Evolutionary conservation across 2,329 filamentous ascomycete species (phyloP), one percentile per base, ranked within the genome.

Genomic region (Nothomitra cinnamomea): DNA sequence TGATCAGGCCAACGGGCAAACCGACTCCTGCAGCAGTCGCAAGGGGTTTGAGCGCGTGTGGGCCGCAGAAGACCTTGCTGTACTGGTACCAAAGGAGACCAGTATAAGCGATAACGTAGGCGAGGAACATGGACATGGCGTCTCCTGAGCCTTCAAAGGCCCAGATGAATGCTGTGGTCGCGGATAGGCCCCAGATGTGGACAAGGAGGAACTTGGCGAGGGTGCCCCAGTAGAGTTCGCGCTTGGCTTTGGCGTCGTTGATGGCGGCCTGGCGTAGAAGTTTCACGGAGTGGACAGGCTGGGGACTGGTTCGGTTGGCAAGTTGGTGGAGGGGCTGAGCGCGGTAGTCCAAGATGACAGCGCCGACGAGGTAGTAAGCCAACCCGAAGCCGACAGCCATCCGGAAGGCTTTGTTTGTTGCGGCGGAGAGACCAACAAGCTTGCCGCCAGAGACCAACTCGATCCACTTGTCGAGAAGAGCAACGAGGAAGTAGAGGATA

Each of bases 351-450:
- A 79, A 72, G 21, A 76, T 65, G 1, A 78, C 73, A 12, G 76
- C 75, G 24, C 76, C 74, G 22, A 78, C 69, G 17, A 78, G 65
- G 57, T 78, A 79, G 60, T 78, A 79, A 0, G 72, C 72, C 35
- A 79, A 65, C n/a, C 73, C 72, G 57, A 78, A 76, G 1, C 76
- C 75, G 21, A 76, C 69, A 36, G 72, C 68, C 55, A 73, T 64
- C 10, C 72, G 68, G 53, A 68, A 66, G 1, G 66, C 61, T 12
- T 66, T 63, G 41, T 66, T 67, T 24, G 63, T 47, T 15, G 62
- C 60, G 3, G 62, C 57, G 1, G 62, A 62, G 10, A 75, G 61
- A 55, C 71, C 71, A 15, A 70, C 58, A 0, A 70, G 56, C 17
- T 66, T 61, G 17, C 65, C 65, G 15, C 73, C 73, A 53, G 68